phyloP scores from a whole-genome alignment of 2,329 filamentous ascomycete species.

The Elsinoe perseae region DNA sequence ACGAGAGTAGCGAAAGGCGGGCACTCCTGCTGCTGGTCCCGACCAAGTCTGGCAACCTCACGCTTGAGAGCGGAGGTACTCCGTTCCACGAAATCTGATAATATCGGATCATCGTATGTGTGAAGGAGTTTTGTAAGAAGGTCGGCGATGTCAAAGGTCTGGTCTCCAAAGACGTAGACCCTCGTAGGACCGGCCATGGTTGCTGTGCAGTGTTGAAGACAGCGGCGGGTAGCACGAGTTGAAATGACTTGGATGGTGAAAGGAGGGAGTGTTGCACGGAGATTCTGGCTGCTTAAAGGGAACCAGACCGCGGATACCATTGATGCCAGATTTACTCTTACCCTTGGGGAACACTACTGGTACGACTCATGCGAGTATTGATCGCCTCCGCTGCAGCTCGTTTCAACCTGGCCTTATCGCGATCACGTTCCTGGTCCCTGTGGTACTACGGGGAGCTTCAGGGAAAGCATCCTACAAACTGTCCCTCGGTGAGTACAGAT shows the following conservation, averaged over 20 bases:
- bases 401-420: slow-evolving; percentile 14
- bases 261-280: not conserved
- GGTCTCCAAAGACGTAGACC: slow-evolving; percentile 22
- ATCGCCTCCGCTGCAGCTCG: slow-evolving; percentile 2
- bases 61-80: slow-evolving; percentile 17
- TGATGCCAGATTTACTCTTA: not conserved
- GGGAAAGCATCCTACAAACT: not conserved
- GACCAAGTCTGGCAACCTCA: slow-evolving; percentile 17
- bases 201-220: slow-evolving; percentile 12
- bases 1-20: slow-evolving; percentile 15
- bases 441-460: slow-evolving; percentile 12
- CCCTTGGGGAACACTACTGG: not conserved
- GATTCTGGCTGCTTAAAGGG: slow-evolving; percentile 4
- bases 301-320: not conserved
- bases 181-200: slow-evolving; percentile 13
- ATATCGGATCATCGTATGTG: slow-evolving; percentile 19
- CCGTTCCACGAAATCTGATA: slow-evolving; percentile 20
- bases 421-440: not conserved
- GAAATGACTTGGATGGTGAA: slow-evolving; percentile 2
- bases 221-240: slow-evolving; percentile 11
- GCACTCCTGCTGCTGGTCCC: slow-evolving; percentile 17
- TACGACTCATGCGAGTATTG: slow-evolving; percentile 9
- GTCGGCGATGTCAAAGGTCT: slow-evolving; percentile 21
- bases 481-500: slow-evolving; percentile 2
- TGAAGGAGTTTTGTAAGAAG: slow-evolving; percentile 18